Percentiles rank a stretch among this genome's conserved stretches.
These are phyloP conservation scores for Asterionellopsis glacialis DNA, from an alignment of 108 stramenopile species.

Conservation along the genomic window DNA sequence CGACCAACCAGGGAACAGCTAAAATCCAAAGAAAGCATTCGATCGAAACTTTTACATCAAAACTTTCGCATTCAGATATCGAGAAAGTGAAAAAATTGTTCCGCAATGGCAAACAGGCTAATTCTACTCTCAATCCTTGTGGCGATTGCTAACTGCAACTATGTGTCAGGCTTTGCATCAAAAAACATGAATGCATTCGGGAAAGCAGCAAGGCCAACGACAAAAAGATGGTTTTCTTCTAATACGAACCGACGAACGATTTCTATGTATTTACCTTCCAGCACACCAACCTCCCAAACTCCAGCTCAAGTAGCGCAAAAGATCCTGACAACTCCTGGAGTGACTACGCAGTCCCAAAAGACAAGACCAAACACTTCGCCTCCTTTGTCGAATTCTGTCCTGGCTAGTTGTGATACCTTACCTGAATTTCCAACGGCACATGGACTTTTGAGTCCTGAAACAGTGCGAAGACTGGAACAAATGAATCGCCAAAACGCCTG, in stretches of 20 bases:
- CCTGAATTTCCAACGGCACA: constrained; percentile 64
- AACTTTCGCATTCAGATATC: no score
- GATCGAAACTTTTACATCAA: no score
- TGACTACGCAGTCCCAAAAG: background rate
- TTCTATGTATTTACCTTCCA: constrained; percentile 15
- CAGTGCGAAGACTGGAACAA: constrained; percentile 67
- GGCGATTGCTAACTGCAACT: no score
- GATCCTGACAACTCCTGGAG: constrained; percentile 20
- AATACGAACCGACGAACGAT: background rate
- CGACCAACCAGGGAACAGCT: no score
- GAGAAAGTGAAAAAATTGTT: no score
- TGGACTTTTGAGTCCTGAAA: constrained; percentile 76
- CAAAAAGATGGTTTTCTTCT: background rate
- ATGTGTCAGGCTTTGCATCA: no score
- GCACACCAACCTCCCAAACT: constrained; percentile 16
- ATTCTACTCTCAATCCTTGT: no score
- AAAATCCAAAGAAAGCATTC: no score
- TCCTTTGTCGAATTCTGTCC: constrained; percentile 37
- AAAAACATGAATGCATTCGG: no score
- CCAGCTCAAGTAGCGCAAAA: constrained; percentile 20
- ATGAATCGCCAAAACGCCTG: constrained; percentile 21
- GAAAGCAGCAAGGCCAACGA: background rate
- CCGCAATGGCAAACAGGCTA: no score
- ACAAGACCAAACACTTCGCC: background rate
- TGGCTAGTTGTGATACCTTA: constrained; percentile 56